Base-by-base conservation (phyloP, 140 eudicot genomes). In the Stevia rebaudiana region DNA sequence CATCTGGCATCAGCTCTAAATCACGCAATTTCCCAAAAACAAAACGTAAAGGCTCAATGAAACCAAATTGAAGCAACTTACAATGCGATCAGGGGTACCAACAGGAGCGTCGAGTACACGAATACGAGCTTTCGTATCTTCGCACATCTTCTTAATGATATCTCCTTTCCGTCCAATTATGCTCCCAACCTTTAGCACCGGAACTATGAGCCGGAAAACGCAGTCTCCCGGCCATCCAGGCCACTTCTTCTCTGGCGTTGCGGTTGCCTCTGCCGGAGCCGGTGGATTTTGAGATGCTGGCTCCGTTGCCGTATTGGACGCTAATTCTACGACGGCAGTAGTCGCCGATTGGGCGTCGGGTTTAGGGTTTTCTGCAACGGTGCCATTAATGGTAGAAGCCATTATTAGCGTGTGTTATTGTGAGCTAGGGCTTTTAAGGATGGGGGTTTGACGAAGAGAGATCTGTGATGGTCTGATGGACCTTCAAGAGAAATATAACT, bases 111-210 rank as follows among this genome's bases (percentile, higher is more conserved):
- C 94, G 13, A 90, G 97, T 6, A 90, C 90, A 28, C 90, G 89
- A 68, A 90, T 71, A 52, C 86, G 80, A n/a, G 97, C 95, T 33
- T 78, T 70, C 0, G 95, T 81, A 24, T 90, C 95, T 55, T 82
- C 97, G 37, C 88, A 83, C 72, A 86, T 69, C 79, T 82, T 90
- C 86, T 74, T 82, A 4, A 90, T 73, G 8, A 82, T 79, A 39
- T 90, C 97, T 11, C 97, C 97, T 57, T 86, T 90, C 15, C 97
- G 86, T n/a, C 97, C 97, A 44, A 90, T 90, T 40, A 90, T 84
- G 60, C 90, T 71, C 8, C 97, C 97, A 0, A 86, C 97, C 63
- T 90, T 90, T 11, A 78, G 69, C 46, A 84, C 90, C 16, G 97
- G 97, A 41, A 90, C 95, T 9, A 84, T 81, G 3, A 90, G 47